phyloP scores from a whole-genome alignment of 169 alveolate species.

The Babesia sp. region DNA sequence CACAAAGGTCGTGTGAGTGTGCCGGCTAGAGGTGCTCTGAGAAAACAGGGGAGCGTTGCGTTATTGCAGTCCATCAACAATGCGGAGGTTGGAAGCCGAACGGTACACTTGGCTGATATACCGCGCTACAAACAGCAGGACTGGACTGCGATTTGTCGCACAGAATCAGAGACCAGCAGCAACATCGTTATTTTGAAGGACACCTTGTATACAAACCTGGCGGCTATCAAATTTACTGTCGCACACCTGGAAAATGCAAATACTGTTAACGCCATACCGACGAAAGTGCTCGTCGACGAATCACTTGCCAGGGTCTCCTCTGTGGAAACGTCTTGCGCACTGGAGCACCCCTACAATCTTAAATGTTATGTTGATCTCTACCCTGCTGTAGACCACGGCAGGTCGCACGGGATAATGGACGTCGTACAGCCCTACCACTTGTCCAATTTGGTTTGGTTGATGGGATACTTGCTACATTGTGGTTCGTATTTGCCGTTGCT shows the following conservation, averaged over 20 bases:
- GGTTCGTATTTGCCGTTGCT: constrained; percentile 31
- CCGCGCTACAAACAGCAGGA: neutral
- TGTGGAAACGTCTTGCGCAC: neutral
- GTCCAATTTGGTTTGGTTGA: constrained; percentile 53
- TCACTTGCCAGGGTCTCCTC: constrained; percentile 7
- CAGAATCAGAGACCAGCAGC: neutral
- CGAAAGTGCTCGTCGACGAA: constrained; percentile 48
- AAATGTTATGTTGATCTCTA: constrained; percentile 54
- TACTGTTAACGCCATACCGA: constrained; percentile 10
- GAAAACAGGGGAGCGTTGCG: neutral
- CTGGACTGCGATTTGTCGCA: neutral
- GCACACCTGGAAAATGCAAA: constrained; percentile 26
- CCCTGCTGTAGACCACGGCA: constrained; percentile 14
- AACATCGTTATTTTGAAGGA: constrained; percentile 45
- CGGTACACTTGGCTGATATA: constrained; percentile 1
- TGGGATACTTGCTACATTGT: constrained; percentile 44
- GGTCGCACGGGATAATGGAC: neutral
- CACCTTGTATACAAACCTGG: constrained; percentile 34
- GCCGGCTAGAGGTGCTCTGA: constrained; percentile 13
- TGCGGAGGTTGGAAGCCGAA: neutral
- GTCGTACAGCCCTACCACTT: constrained; percentile 38
- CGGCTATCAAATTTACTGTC: constrained; percentile 13
- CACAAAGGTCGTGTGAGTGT: constrained; percentile 37
- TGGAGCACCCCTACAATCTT: neutral
- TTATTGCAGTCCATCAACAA: neutral